Base-by-base conservation (phyloP, 345 rosid genomes). In the Ceriops decandra region DNA sequence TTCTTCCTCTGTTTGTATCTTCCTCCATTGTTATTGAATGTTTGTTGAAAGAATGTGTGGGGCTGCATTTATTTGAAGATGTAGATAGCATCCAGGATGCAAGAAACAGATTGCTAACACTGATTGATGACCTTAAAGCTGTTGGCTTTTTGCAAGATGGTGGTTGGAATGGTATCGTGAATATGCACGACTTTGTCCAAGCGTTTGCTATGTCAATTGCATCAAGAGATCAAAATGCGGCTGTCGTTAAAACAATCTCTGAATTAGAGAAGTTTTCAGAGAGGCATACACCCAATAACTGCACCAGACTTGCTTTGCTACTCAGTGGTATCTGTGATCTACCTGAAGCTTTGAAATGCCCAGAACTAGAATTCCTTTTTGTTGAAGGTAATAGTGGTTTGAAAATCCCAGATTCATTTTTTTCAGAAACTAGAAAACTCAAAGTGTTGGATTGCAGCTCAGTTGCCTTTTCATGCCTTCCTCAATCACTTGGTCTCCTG, bases 131-230 rank as follows among this genome's bases (percentile, higher is more conserved):
- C 4, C 73, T 70, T 0, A 62, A 52, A 53, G 54, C 52, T 2
- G 19, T 38, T 16, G 16, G 61, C 13, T 53, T 70, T 60, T 21
- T 70, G 52, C 17, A 33, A 1, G 67, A 52, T 1, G 30, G 38
- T 26, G 33, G 33, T 5, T 5, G 0, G 10, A 2, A 35, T 1
- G n/a, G 38, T 0, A 7, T 0, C 1, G 38, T 60, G 13, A 57
- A 67, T 57, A 47, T 68, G 59, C 72, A 68, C 10, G 72, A 68
- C 9, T 1, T 60, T 11, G 57, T 68, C 22, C 58, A 47, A 27
- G 63, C 32, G 11, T 27, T 53, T 56, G 68, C 53, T 6, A 0
- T 28, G 15, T 63, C 46, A 2, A 54, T 63, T 36, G 47, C 47
- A 3, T 54, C 46, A 1, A 71, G 47, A 4, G n/a, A n/a, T 13